phyloP scores from a whole-genome alignment of 2,329 filamentous ascomycete genomes.

The Pseudogymnoascus sp. region DNA sequence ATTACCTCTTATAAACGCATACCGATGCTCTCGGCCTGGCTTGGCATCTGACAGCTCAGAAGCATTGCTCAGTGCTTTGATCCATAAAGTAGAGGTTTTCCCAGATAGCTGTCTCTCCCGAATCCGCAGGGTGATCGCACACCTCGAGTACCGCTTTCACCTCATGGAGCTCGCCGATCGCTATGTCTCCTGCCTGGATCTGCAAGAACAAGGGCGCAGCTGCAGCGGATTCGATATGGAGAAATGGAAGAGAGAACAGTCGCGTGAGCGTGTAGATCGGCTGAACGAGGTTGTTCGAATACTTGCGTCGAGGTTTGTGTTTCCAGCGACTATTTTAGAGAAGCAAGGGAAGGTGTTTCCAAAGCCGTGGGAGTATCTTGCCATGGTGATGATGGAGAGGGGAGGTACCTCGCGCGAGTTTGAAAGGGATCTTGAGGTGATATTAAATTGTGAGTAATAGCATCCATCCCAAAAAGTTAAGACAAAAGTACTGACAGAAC shows the following conservation, averaged over 20 bases:
- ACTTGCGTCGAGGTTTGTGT: neutral
- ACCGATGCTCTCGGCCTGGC: neutral
- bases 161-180: neutral
- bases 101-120: neutral
- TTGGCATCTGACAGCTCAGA: neutral
- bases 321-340: neutral
- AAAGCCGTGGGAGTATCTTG: conserved; percentile 3
- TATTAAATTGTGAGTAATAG: neutral
- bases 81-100: neutral
- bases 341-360: neutral
- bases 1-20: neutral
- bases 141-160: neutral
- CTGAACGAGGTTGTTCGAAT: neutral
- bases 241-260: neutral
- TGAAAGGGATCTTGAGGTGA: neutral
- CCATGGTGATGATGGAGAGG: neutral
- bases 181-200: neutral
- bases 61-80: neutral
- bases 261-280: neutral
- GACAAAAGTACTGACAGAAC: neutral
- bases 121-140: neutral
- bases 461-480: neutral
- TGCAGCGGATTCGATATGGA: neutral
- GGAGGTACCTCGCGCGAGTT: neutral
- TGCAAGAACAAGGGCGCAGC: neutral